Conservation (phyloP, 257 asterid species). For the Ajuga chamaepitys region DNA sequence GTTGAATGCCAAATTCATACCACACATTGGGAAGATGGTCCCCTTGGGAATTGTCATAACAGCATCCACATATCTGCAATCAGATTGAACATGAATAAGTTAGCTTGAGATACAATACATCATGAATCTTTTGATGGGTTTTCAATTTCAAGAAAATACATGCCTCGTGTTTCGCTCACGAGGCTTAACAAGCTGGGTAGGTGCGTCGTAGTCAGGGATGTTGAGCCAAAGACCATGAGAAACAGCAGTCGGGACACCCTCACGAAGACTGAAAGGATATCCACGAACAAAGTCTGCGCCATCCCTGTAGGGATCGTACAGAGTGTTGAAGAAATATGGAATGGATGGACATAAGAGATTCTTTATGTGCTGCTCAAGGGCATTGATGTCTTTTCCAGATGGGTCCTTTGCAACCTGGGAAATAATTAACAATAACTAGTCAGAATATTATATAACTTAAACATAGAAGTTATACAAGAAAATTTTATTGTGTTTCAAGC, state of each 20-base stretch:
- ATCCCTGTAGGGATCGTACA: constrained; percentile 72
- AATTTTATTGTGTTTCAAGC: neutral
- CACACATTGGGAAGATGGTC: constrained; percentile 74
- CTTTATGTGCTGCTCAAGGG: constrained; percentile 75
- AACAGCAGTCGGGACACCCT: constrained; percentile 65
- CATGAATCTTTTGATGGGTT: neutral
- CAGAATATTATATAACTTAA: neutral
- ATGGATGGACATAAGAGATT: constrained; percentile 63
- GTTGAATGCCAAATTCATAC: constrained; percentile 69
- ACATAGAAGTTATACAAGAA: neutral
- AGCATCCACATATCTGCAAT: constrained; percentile 67
- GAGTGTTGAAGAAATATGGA: constrained; percentile 73
- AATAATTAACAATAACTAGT: neutral
- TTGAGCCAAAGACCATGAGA: constrained; percentile 83
- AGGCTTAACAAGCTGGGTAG: constrained; percentile 84
- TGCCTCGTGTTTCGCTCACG: constrained; percentile 73
- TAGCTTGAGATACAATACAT: neutral
- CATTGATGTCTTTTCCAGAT: constrained; percentile 64
- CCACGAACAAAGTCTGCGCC: constrained; percentile 85
- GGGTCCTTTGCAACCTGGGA: constrained; percentile 75
- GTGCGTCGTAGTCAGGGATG: constrained; percentile 82
- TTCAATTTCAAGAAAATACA: neutral
- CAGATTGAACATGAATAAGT: constrained; percentile 4
- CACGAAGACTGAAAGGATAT: constrained; percentile 81
- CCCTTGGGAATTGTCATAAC: constrained; percentile 79